phyloP scores from a whole-genome alignment of 1,284 basidiomycete species.

The Gymnopus androsaceus region DNA sequence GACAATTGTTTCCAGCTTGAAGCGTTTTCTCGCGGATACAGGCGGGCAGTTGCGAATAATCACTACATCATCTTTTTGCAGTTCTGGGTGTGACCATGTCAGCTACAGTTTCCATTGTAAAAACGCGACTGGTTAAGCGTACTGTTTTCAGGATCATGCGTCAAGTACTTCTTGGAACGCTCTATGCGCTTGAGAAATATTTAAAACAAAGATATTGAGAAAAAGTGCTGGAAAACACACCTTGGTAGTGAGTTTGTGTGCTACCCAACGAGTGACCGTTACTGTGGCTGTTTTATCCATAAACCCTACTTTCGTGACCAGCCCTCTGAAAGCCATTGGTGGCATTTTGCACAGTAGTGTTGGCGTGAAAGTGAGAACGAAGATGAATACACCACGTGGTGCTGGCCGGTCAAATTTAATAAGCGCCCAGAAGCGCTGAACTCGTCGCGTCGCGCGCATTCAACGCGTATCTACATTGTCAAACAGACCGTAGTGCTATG shows the following conservation, averaged over 20 bases:
- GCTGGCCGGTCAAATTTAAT: too few species aligned
- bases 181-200: conserved; percentile 57
- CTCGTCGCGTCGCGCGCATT: too few species aligned
- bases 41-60: conserved; percentile 79
- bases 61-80: conserved; percentile 68
- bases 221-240: conserved; percentile 38
- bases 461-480: too few species aligned
- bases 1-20: conserved; percentile 65
- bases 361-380: neutral
- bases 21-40: conserved; percentile 74
- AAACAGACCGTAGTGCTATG: too few species aligned
- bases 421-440: too few species aligned
- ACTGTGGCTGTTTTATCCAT: conserved; percentile 85
- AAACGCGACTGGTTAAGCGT: conserved; percentile 26
- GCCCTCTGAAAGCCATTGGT: conserved; percentile 69
- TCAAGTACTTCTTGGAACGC: conserved; percentile 71
- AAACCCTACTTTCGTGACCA: conserved; percentile 75
- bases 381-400: too few species aligned
- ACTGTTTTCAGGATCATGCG: conserved; percentile 74
- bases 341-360: conserved; percentile 52
- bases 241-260: conserved; percentile 74
- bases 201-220: neutral
- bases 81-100: conserved; percentile 39
- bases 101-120: neutral
- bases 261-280: conserved; percentile 67